Evolutionary conservation across 2,329 filamentous ascomycete species (phyloP).

Genomic region (Parasarocladium wereldwijsianum): DNA sequence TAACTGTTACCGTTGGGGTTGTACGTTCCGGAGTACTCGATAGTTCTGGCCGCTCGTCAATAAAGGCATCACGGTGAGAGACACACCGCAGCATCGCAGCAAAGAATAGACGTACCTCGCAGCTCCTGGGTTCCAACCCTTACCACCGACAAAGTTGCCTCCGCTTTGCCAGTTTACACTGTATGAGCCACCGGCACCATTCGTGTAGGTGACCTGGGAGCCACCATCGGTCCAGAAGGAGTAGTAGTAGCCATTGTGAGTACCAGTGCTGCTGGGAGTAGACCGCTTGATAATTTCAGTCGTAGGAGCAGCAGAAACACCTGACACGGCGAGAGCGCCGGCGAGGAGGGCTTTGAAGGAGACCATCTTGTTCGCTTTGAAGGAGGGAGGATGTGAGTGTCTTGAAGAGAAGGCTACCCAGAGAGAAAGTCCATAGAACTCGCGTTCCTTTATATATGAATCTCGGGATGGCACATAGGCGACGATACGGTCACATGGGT

Average conservation of each 20-base stretch:
- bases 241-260: slow-evolving; percentile 29
- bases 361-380: slow-evolving; percentile 18
- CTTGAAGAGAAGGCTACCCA: too few species aligned
- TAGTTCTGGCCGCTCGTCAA: slow-evolving; percentile 15
- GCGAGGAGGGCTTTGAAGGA: slow-evolving; percentile 22
- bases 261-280: slow-evolving; percentile 21
- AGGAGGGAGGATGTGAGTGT: too few species aligned
- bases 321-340: slow-evolving; percentile 16
- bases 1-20: slow-evolving; percentile 14
- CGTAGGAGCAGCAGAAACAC: slow-evolving; percentile 11
- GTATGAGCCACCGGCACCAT: slow-evolving; percentile 27
- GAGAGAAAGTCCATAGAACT: too few species aligned
- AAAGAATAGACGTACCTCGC: slow-evolving; percentile 22
- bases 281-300: slow-evolving; percentile 8
- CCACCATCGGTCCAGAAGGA: slow-evolving; percentile 33
- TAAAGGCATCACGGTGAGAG: neutral
- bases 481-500: too few species aligned
- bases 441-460: too few species aligned
- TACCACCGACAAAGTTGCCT: slow-evolving; percentile 42
- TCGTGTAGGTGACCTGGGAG: slow-evolving; percentile 27
- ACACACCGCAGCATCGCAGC: slow-evolving; percentile 8
- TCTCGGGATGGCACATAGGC: too few species aligned
- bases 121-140: slow-evolving; percentile 40
- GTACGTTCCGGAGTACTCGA: slow-evolving; percentile 22
- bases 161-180: slow-evolving; percentile 26